phyloP scores from a whole-genome alignment of 768 basidiomycete species.

The button mushroom (Agaricus bisporus) region DNA sequence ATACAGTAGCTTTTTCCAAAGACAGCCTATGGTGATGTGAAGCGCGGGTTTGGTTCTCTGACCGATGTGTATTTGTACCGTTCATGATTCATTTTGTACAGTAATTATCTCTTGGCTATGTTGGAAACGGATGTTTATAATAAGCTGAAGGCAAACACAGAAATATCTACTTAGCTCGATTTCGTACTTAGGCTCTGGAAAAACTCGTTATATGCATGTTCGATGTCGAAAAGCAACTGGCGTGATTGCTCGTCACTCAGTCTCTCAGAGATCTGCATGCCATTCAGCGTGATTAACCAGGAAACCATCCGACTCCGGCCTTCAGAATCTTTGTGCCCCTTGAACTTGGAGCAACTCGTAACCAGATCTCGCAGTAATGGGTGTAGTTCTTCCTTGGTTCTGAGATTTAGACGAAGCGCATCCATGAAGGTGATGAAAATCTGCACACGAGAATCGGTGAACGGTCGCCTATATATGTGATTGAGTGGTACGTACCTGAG shows the following conservation, averaged over 20 bases:
- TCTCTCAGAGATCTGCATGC: conserved; percentile 96
- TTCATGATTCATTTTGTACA: neutral
- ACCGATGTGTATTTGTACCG: conserved; percentile 42
- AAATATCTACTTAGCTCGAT: neutral
- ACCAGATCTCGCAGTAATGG: conserved; percentile 95
- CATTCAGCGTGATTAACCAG: conserved; percentile 95
- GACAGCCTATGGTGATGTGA: too few relatives aligned
- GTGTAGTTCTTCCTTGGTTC: conserved; percentile 97
- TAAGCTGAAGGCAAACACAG: neutral
- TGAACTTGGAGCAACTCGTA: conserved; percentile 89
- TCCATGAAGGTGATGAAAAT: conserved; percentile 99
- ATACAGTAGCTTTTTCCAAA: too few relatives aligned
- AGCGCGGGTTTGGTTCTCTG: conserved; percentile 17
- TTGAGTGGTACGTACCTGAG: conserved; percentile 53
- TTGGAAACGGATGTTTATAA: neutral
- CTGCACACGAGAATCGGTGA: conserved; percentile 29
- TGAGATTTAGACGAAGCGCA: conserved; percentile 82
- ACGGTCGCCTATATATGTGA: neutral
- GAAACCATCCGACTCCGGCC: conserved; percentile 89
- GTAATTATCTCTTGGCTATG: neutral
- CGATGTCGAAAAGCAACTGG: conserved; percentile 94
- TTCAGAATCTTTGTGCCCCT: conserved; percentile 94
- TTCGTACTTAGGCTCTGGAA: conserved; percentile 60
- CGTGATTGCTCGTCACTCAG: conserved; percentile 92
- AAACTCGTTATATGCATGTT: conserved; percentile 93